A percentile compares a stretch with the other conserved stretches of the same genome.
phyloP scores from a whole-genome alignment of 805 yeast genomes.

The Suhomyces xylopsoci region DNA sequence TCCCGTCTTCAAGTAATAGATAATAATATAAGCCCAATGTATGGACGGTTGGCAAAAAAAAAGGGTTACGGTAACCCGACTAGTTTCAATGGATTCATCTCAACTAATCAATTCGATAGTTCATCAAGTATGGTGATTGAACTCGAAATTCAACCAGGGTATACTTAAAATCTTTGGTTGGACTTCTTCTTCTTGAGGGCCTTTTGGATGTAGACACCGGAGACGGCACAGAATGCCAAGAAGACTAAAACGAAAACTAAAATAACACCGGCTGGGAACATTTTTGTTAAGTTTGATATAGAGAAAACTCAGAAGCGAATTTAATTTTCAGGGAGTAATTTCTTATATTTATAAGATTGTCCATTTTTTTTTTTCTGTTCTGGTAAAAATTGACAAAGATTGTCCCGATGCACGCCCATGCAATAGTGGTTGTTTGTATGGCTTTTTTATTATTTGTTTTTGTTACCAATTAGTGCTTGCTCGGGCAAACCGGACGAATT shows the following conservation, averaged over 20 bases:
- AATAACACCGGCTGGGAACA: constrained; percentile 75
- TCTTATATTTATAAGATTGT: constrained; percentile 8
- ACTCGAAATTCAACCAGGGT: not conserved
- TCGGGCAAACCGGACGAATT: constrained; percentile 1
- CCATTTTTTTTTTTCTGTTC: not conserved
- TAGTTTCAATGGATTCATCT: not conserved
- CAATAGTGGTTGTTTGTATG: not conserved
- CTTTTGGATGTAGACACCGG: constrained; percentile 38
- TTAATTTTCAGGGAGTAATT: constrained; percentile 3
- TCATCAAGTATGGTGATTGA: not conserved
- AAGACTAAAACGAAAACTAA: constrained; percentile 59
- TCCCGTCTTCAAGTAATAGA: not conserved
- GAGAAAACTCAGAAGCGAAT: not conserved
- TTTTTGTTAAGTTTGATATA: constrained; percentile 20
- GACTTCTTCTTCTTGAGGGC: constrained; percentile 42
- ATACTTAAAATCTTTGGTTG: constrained; percentile 36
- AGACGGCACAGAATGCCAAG: constrained; percentile 39
- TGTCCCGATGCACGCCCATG: not conserved
- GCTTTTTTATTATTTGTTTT: not conserved
- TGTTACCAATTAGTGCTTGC: constrained; percentile 1
- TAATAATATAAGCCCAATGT: constrained; percentile 5
- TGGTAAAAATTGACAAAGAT: not conserved
- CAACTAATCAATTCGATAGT: not conserved
- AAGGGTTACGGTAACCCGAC: not conserved
- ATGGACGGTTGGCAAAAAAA: not conserved